These are phyloP conservation scores for Typha latifolia DNA, from an alignment of 176 grass and related monocot genomes.

Conservation along the genomic window DNA sequence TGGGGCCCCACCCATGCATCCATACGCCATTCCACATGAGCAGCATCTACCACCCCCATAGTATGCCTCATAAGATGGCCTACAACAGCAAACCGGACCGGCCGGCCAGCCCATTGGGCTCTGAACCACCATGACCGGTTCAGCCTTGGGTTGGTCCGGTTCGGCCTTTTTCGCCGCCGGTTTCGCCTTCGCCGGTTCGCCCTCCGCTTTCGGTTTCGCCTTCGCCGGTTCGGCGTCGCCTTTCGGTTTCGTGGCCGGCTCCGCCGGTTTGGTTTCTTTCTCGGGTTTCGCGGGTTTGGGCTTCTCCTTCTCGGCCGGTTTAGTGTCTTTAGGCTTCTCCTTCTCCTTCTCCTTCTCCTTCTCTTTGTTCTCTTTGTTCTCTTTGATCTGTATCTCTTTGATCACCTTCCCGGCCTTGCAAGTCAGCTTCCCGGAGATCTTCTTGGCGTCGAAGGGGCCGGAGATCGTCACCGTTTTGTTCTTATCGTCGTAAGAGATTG, in stretches of 20 bases:
- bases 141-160: constrained; percentile 4
- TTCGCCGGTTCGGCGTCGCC: no score
- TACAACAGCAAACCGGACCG: constrained; percentile 16
- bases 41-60: constrained; percentile 26
- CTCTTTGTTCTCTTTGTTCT: constrained; percentile 24
- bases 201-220: no score
- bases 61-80: constrained; percentile 20
- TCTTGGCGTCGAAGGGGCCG: constrained; percentile 58
- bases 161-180: background rate
- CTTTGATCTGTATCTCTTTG: constrained; percentile 51
- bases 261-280: background rate
- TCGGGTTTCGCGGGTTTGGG: background rate
- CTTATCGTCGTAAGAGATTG: constrained; percentile 63
- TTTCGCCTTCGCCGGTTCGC: no score
- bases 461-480: constrained; percentile 47
- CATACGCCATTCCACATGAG: constrained; percentile 23
- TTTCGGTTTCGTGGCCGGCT: background rate
- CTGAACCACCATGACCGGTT: background rate
- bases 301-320: background rate
- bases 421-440: constrained; percentile 40
- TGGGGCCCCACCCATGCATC: constrained; percentile 3
- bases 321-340: constrained; percentile 23
- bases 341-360: constrained; percentile 13
- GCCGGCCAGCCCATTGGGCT: constrained; percentile 17
- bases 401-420: constrained; percentile 62